Percentiles rank a stretch among this genome's conserved stretches.
Conservation (phyloP, 2,329 filamentous ascomycete genomes). For the Lecanicillium sp. region DNA sequence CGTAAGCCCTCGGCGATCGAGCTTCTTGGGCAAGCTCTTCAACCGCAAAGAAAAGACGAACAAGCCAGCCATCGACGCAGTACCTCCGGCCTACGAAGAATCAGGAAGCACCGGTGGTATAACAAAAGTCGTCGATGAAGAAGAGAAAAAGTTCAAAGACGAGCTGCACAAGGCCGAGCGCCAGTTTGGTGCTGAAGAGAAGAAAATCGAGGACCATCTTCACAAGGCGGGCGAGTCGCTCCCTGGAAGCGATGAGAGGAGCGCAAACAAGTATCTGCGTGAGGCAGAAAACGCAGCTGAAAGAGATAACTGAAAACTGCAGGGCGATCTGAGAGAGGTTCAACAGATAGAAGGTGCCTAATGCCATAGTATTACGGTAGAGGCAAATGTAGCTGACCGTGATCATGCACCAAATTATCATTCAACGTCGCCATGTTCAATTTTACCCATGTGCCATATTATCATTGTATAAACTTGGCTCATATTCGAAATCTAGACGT, state of each 20-base stretch:
- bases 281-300: not conserved
- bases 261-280: not conserved
- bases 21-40: not conserved
- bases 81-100: not conserved
- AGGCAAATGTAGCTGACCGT: too few relatives aligned
- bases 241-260: not conserved
- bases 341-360: too few relatives aligned
- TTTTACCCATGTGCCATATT: too few relatives aligned
- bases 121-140: too few relatives aligned
- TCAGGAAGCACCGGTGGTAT: too few relatives aligned
- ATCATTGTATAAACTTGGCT: too few relatives aligned
- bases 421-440: too few relatives aligned
- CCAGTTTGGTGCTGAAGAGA: not conserved
- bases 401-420: too few relatives aligned
- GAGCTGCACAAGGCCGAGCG: not conserved
- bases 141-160: too few relatives aligned
- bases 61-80: not conserved
- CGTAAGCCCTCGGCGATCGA: not conserved
- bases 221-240: not conserved
- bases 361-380: too few relatives aligned
- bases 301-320: not conserved
- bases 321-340: too few relatives aligned
- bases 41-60: not conserved
- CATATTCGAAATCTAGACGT: too few relatives aligned
- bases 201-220: not conserved